A percentile compares a stretch with the other conserved stretches of the same genome.
These are phyloP conservation scores for Leptographium procerum DNA, from an alignment of 2,329 filamentous ascomycete species.

Conservation along the genomic window DNA sequence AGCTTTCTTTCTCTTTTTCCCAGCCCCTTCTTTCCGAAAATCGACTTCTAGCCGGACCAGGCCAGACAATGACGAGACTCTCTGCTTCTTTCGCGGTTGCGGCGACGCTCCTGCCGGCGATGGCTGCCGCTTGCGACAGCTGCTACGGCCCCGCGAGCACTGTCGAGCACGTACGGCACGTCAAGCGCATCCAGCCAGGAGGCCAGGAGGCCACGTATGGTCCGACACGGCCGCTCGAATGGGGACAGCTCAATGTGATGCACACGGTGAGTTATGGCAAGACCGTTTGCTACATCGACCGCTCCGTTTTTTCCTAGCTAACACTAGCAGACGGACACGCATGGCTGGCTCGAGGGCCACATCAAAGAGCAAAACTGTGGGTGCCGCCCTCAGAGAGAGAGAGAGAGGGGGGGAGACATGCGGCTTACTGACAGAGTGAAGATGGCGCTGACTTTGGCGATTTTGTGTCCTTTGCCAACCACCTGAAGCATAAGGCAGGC, in stretches of 20 bases:
- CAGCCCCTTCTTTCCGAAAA: too few species aligned
- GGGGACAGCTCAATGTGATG: slow-evolving; percentile 52
- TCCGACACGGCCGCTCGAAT: slow-evolving; percentile 37
- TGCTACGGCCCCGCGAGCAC: slow-evolving; percentile 31
- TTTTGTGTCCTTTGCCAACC: slow-evolving; percentile 47
- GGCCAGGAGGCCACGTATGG: slow-evolving; percentile 29
- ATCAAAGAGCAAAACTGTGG: slow-evolving; percentile 46
- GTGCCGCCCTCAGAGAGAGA: neutral
- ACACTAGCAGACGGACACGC: slow-evolving; percentile 39
- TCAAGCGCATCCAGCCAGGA: slow-evolving; percentile 37
- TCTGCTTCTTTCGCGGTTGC: neutral
- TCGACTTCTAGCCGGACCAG: neutral
- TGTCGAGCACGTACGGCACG: slow-evolving; percentile 28
- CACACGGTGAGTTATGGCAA: slow-evolving; percentile 35
- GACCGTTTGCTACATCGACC: too few species aligned
- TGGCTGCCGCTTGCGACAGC: slow-evolving; percentile 24
- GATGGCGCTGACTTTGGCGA: slow-evolving; percentile 56
- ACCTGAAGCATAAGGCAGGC: slow-evolving; percentile 47
- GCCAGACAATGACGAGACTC: neutral
- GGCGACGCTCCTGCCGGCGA: slow-evolving; percentile 6
- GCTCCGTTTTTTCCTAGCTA: neutral
- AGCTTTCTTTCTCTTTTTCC: neutral
- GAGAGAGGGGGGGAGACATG: neutral
- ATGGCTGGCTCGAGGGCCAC: slow-evolving; percentile 50
- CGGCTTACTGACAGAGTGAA: neutral